Conservation (phyloP, 768 basidiomycete genomes). For the Mrakia hoshinonis region DNA sequence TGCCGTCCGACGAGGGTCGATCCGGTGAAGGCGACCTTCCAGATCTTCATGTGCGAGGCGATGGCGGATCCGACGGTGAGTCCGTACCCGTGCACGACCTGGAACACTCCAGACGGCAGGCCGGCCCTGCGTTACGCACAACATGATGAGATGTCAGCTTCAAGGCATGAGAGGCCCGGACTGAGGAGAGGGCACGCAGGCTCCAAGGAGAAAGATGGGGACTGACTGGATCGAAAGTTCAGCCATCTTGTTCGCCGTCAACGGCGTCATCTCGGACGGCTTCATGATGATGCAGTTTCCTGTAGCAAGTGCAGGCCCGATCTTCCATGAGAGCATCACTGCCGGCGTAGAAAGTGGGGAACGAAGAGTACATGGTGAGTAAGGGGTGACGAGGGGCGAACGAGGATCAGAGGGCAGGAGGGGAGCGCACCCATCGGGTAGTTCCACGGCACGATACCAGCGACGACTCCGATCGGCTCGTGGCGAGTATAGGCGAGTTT, state of each 20-base stretch:
- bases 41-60: constrained; percentile 32
- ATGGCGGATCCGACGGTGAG: constrained; percentile 30
- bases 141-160: no score
- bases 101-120: constrained; percentile 33
- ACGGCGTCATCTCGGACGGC: constrained; percentile 30
- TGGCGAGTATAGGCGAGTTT: constrained; percentile 58
- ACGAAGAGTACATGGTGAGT: no score
- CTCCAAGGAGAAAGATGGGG: no score
- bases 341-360: no score
- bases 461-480: constrained; percentile 27
- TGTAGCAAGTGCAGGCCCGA: constrained; percentile 31
- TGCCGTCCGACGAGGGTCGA: constrained; percentile 27
- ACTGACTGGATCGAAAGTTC: no score
- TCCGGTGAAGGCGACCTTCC: constrained; percentile 37
- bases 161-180: no score
- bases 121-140: constrained; percentile 22
- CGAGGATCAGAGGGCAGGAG: no score
- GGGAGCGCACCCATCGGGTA: no score
- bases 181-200: no score
- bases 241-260: constrained; percentile 13
- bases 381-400: no score
- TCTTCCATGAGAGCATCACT: constrained; percentile 32
- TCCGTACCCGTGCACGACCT: constrained; percentile 30
- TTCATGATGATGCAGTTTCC: constrained; percentile 36
- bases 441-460: constrained; percentile 28